Base-by-base conservation (phyloP, 371 early-diverging fungal genomes). In the Mortierella sp. region DNA sequence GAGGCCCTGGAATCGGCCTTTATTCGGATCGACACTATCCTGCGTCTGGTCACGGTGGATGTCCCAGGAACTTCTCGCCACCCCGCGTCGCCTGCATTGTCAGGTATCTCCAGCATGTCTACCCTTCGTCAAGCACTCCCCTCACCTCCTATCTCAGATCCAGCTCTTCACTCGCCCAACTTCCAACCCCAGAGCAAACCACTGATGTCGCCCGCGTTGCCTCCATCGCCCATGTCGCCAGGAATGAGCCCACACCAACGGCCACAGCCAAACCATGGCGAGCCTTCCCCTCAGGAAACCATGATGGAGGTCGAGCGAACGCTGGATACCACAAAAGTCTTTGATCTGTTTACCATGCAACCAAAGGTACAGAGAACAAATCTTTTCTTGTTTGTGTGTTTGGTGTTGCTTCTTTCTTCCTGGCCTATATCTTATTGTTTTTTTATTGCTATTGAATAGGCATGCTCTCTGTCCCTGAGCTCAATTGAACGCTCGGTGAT, bases 61-160 rank as follows among this genome's bases (percentile, higher is more conserved):
- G 79, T 83, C 45, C 84, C 84, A 1, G 84, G 84, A 41, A 83
- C 84, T 1, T 74, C 84, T 52, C 84, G 84, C n/a, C 84, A 83
- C 24, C 84, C 84, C 50, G 84, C 84, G n/a, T 83, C 84, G 39
- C 84, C 84, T 29, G 84, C 84, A 6, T 48, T 83, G 61, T 79
- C 84, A 1, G 84, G 70, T 1, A 83, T 83, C 43, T 83, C 84
- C n/a, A 73, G 79, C 76, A 83, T 83, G 73, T 80, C 77, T 0
- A 45, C 74, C 22, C 64, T 80, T 44, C 77, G 77, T 0, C 50
- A 77, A 0, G 80, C 85, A n/a, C 77, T 79, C 10, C 80, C 80
- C 10, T 80, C 80, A 4, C 80, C 80, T 4, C 85, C 85, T 0
- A 79, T 85, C 64, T 70, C 73, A 14, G 80, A 74, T 22, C 58